phyloP scores from a whole-genome alignment of 2,329 filamentous ascomycete genomes.

The Aschersonia sp. region DNA sequence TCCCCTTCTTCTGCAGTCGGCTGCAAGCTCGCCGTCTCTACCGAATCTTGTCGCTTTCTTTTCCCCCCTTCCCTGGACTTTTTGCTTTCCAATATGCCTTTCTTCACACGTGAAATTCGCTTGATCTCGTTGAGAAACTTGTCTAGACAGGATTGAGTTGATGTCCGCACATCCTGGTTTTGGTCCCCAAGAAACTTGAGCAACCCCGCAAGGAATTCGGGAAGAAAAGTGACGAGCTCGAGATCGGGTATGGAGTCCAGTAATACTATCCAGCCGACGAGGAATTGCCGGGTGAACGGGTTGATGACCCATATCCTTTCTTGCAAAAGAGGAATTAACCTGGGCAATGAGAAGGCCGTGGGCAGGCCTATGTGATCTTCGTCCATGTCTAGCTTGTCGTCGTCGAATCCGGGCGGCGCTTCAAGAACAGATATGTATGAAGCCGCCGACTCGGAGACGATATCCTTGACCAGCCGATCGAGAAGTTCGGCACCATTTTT shows the following conservation, averaged over 20 bases:
- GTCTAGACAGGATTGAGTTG: slow-evolving; percentile 77
- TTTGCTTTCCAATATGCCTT: slow-evolving; percentile 76
- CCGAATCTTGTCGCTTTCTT: slow-evolving; percentile 53
- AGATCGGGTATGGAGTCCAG: slow-evolving; percentile 94
- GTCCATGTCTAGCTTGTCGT: slow-evolving; percentile 30
- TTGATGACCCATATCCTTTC: slow-evolving; percentile 91
- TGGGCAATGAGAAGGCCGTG: slow-evolving; percentile 80
- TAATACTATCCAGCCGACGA: slow-evolving; percentile 90
- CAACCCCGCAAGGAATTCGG: slow-evolving; percentile 78
- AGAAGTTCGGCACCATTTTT: slow-evolving; percentile 96
- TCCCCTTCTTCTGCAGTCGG: slow-evolving; percentile 45
- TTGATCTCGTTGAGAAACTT: slow-evolving; percentile 89
- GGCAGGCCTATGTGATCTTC: slow-evolving; percentile 40
- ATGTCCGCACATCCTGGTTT: slow-evolving; percentile 87
- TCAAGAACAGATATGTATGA: slow-evolving; percentile 88
- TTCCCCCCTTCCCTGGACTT: slow-evolving; percentile 54
- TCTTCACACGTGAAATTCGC: slow-evolving; percentile 83
- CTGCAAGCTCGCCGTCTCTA: slow-evolving; percentile 49
- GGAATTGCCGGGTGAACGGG: slow-evolving; percentile 84
- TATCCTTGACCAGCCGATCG: slow-evolving; percentile 89
- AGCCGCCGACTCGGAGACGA: slow-evolving; percentile 86
- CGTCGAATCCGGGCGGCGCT: slow-evolving; percentile 27
- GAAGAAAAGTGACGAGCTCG: slow-evolving; percentile 83
- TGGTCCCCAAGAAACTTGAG: slow-evolving; percentile 86
- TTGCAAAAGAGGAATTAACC: slow-evolving; percentile 85